phyloP scores from a whole-genome alignment of 1,284 basidiomycete species.

The Serendipita sp. region DNA sequence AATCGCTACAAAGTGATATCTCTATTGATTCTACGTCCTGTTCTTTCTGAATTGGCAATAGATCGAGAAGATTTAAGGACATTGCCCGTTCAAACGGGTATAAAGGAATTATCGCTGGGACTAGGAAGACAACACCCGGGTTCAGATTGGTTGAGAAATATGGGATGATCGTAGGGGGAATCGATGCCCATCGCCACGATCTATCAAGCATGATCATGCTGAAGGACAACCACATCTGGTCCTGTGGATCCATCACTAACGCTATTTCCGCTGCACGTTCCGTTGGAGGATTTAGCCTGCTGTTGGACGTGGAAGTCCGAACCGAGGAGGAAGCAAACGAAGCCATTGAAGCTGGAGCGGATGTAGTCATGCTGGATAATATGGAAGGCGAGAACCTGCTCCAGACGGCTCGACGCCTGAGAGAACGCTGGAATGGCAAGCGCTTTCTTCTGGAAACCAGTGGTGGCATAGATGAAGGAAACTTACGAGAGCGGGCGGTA shows the following conservation, averaged over 20 bases:
- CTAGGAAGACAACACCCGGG: conserved; percentile 95
- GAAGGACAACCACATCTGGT: conserved; percentile 99
- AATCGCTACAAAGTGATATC: conserved; percentile 77
- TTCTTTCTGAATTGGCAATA: conserved; percentile 19
- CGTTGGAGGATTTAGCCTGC: conserved; percentile 84
- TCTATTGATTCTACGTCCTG: not conserved
- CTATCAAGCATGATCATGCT: conserved; percentile 99
- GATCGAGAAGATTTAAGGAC: conserved; percentile 69
- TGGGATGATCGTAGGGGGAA: conserved; percentile 94
- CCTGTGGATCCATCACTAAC: conserved; percentile 80
- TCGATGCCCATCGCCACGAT: conserved; percentile 94
- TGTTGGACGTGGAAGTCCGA: conserved; percentile 90
- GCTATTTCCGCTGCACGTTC: conserved; percentile 75
- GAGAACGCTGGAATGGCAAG: conserved; percentile 62
- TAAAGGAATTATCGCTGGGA: conserved; percentile 85
- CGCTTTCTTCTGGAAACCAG: conserved; percentile 82
- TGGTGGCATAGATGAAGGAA: conserved; percentile 80
- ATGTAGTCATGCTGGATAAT: conserved; percentile 97
- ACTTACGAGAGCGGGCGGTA: conserved; percentile 59
- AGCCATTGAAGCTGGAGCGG: conserved; percentile 90
- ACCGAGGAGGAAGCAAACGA: conserved; percentile 85
- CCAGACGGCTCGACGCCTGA: conserved; percentile 52
- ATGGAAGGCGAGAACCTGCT: conserved; percentile 67
- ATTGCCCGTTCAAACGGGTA: conserved; percentile 71
- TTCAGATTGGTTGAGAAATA: conserved; percentile 98